Evolutionary conservation across 139 green algal genomes (phyloP).

Genomic region (Astrephomene gubernaculifera): DNA sequence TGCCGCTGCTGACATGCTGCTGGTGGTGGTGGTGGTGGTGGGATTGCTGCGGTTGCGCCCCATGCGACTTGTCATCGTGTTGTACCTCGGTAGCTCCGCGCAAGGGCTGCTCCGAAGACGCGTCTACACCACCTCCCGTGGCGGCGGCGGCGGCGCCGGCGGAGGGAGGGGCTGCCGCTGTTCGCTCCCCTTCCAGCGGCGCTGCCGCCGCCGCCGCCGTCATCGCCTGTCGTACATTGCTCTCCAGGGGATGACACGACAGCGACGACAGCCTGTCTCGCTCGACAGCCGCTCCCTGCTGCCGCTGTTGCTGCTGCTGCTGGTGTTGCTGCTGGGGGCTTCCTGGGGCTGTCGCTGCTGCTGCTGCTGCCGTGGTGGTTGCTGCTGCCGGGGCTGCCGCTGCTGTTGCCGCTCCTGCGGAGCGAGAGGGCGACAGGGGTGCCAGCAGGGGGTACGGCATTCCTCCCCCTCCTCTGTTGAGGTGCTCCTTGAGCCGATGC

Average conservation of each 20-base stretch:
- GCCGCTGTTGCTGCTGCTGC: not conserved
- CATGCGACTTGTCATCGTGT: no score
- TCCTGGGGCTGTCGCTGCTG: not conserved
- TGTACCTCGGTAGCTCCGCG: no score
- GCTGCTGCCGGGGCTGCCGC: not conserved
- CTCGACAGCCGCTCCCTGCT: not conserved
- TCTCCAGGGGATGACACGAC: conserved; percentile 6
- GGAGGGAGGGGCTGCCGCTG: not conserved
- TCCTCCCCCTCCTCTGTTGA: not conserved
- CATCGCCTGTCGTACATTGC: not conserved
- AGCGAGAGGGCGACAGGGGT: not conserved
- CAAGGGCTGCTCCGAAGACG: not conserved
- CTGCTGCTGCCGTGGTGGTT: not conserved
- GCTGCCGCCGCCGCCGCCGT: not conserved
- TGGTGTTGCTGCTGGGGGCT: not conserved
- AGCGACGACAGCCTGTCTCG: not conserved
- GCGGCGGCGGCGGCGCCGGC: not conserved
- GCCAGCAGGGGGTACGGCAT: not conserved
- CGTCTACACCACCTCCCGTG: not conserved
- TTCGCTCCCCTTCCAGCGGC: not conserved
- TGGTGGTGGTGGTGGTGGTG: no score
- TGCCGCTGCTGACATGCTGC: no score
- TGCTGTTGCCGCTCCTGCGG: not conserved
- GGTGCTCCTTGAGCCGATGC: not conserved
- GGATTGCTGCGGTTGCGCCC: no score